Evolutionary conservation across 2,329 filamentous ascomycete genomes (phyloP).

Genomic region (Fusarium chaquense): DNA sequence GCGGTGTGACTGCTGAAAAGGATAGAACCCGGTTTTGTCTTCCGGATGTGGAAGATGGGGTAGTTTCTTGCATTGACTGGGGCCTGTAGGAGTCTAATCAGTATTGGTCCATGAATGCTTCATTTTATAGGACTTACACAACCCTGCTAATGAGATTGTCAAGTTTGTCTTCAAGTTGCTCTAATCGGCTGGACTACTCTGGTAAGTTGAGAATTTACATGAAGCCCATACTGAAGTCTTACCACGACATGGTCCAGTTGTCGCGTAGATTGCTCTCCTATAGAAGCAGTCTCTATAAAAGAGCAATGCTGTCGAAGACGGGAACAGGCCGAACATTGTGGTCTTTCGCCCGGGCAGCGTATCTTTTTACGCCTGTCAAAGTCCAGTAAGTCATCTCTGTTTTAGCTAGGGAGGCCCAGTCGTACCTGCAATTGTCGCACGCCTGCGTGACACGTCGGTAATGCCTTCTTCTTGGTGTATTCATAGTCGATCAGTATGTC

Average conservation of each 20-base stretch:
- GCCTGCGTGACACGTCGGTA: constrained; percentile 29
- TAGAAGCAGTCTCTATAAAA: not conserved
- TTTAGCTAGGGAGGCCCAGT: accelerated
- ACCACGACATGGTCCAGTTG: constrained; percentile 11
- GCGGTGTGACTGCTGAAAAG: not conserved
- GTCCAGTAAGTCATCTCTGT: not conserved
- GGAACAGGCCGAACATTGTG: constrained; percentile 30
- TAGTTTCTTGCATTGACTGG: not conserved
- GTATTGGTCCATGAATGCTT: accelerated
- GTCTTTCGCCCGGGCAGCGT: constrained; percentile 32
- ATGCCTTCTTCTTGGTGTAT: constrained; percentile 16
- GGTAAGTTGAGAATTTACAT: not conserved
- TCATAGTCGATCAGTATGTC: not conserved
- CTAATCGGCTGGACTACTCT: constrained; percentile 13
- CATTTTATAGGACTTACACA: not conserved
- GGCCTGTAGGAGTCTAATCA: not conserved
- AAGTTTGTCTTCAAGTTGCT: constrained; percentile 33
- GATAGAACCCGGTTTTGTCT: not conserved
- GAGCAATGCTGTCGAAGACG: constrained; percentile 23
- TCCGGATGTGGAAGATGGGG: not conserved
- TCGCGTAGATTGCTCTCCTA: not conserved
- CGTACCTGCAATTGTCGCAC: constrained; percentile 34
- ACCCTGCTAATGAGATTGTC: constrained; percentile 24
- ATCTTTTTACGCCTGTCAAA: constrained; percentile 28
- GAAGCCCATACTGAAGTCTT: accelerated